phyloP scores from a whole-genome alignment of 1,284 basidiomycete genomes.

The Lignosus rhinocerotis region DNA sequence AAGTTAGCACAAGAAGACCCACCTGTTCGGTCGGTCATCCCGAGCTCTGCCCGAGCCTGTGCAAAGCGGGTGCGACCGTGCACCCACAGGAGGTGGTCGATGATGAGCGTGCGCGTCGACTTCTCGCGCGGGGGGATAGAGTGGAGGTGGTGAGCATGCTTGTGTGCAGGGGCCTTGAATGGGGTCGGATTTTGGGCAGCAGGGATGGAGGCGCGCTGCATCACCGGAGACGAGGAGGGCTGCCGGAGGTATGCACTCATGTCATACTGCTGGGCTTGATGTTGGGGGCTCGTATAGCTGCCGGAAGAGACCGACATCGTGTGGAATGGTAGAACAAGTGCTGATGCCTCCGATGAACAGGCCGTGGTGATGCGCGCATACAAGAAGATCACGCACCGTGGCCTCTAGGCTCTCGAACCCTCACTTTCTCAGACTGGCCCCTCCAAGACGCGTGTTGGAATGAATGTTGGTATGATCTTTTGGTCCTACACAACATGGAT shows the following conservation, averaged over 20 bases:
- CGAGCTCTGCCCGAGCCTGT: slow-evolving; percentile 77
- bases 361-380: neutral
- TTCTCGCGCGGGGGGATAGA: slow-evolving; percentile 79
- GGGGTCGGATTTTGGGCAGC: slow-evolving; percentile 23
- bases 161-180: slow-evolving; percentile 65
- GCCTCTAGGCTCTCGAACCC: neutral
- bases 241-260: slow-evolving; percentile 26
- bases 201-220: slow-evolving; percentile 25
- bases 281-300: slow-evolving; percentile 18
- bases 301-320: slow-evolving; percentile 4
- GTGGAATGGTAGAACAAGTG: neutral
- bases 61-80: slow-evolving; percentile 79
- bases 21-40: slow-evolving; percentile 77
- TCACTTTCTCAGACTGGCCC: too few species aligned
- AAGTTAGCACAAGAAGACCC: slow-evolving; percentile 59
- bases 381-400: neutral
- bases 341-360: neutral
- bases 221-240: slow-evolving; percentile 32
- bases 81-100: slow-evolving; percentile 82
- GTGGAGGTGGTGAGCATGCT: slow-evolving; percentile 72
- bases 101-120: slow-evolving; percentile 76
- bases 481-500: neutral
- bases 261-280: slow-evolving; percentile 21
- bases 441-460: too few species aligned
- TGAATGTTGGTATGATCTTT: too few species aligned